Conservation (phyloP, 768 basidiomycete species). For the Serendipita vermifera region DNA sequence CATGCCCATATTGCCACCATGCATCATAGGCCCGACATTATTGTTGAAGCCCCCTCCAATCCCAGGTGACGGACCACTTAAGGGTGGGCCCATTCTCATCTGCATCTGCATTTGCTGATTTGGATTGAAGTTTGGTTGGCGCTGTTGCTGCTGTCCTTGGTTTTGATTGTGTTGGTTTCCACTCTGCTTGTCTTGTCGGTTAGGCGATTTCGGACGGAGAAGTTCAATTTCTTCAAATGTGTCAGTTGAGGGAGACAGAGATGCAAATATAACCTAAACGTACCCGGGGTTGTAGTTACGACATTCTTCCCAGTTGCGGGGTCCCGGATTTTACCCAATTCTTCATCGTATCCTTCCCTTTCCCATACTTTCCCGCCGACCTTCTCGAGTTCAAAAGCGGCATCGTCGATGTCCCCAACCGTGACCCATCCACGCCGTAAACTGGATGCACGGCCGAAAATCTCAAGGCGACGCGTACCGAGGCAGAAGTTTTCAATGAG, state of each 20-base stretch:
- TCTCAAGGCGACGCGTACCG: constrained; percentile 77
- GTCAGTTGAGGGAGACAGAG: constrained; percentile 11
- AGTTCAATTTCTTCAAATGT: constrained; percentile 54
- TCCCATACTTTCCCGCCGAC: constrained; percentile 14
- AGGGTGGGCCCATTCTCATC: constrained; percentile 12
- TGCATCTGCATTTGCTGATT: constrained; percentile 17
- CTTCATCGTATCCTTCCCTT: constrained; percentile 23
- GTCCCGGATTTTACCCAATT: constrained; percentile 45
- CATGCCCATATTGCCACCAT: constrained; percentile 16
- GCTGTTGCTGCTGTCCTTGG: constrained; percentile 2
- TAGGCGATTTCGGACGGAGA: constrained; percentile 73
- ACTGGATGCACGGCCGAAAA: constrained; percentile 63
- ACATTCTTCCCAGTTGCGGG: constrained; percentile 40
- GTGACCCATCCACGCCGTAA: constrained; percentile 87
- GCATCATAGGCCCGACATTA: constrained; percentile 14
- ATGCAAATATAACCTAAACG: constrained; percentile 14
- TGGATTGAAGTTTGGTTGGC: constrained; percentile 14
- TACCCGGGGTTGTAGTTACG: constrained; percentile 50
- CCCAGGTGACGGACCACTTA: constrained; percentile 3
- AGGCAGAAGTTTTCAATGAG: constrained; percentile 97
- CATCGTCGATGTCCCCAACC: constrained; percentile 34
- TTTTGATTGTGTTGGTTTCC: constrained; percentile 12
- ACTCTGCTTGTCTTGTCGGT: constrained; percentile 13
- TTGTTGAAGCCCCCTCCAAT: constrained; percentile 5
- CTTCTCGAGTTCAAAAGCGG: constrained; percentile 25